Percentiles rank a stretch among this genome's conserved stretches.
These are phyloP conservation scores for Nigrospora oryzae DNA, from an alignment of 2,329 filamentous ascomycete genomes.

Conservation along the genomic window DNA sequence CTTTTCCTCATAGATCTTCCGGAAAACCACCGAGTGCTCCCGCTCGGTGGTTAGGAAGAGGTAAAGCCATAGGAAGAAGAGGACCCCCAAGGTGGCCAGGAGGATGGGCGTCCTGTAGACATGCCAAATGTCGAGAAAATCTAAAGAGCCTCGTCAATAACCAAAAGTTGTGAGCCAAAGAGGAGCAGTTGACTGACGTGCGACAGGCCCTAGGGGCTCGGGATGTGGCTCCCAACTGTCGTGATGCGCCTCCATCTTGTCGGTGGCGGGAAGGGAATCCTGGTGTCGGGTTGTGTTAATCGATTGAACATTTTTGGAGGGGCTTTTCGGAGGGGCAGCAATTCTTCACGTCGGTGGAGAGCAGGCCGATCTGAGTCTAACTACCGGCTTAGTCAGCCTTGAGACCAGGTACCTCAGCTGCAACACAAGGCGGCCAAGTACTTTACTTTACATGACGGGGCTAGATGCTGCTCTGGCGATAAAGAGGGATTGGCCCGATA, in stretches of 20 bases:
- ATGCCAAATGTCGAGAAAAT: slow-evolving; percentile 34
- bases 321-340: background rate
- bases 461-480: too few species aligned
- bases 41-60: slow-evolving; percentile 19
- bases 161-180: background rate
- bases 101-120: slow-evolving; percentile 34
- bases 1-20: slow-evolving; percentile 8
- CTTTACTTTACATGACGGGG: too few species aligned
- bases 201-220: background rate
- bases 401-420: too few species aligned
- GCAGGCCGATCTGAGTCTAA: too few species aligned
- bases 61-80: slow-evolving; percentile 23
- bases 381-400: too few species aligned
- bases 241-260: background rate
- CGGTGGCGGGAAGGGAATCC: background rate
- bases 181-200: background rate
- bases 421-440: too few species aligned
- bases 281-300: background rate
- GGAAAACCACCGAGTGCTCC: slow-evolving; percentile 18
- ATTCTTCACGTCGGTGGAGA: background rate
- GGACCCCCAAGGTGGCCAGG: slow-evolving; percentile 23
- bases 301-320: slow-evolving; percentile 2
- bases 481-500: too few species aligned
- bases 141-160: slow-evolving; percentile 11
- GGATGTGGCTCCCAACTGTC: background rate